Conservation (phyloP, 768 basidiomycete genomes). For the Leucosporidium creatinivorum region DNA sequence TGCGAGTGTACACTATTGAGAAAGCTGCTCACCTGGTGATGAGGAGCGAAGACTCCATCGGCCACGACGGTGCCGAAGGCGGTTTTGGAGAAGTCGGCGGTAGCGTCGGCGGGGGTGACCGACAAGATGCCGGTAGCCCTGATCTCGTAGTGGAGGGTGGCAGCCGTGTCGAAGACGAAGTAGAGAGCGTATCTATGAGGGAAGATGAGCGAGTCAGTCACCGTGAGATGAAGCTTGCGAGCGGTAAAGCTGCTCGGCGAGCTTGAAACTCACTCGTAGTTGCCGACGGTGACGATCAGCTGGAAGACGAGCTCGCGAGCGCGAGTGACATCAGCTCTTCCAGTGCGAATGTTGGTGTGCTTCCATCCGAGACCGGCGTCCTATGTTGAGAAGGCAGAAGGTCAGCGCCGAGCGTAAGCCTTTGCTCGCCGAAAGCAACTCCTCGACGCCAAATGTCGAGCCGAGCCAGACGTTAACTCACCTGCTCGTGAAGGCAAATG, state of each 20-base stretch:
- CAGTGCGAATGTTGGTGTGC: slow-evolving; percentile 40
- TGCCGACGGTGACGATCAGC: slow-evolving; percentile 39
- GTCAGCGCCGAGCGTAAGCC: no score
- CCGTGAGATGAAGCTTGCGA: slow-evolving; percentile 17
- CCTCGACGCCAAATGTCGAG: no score
- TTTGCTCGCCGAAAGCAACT: no score
- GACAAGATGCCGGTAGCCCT: slow-evolving; percentile 12
- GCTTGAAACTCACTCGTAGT: slow-evolving; percentile 35
- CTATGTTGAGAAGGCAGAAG: neutral
- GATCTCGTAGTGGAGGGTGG: slow-evolving; percentile 1
- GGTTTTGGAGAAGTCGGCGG: neutral
- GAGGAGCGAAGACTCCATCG: slow-evolving; percentile 9
- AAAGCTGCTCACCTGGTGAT: neutral
- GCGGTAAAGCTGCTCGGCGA: neutral
- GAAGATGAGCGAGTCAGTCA: neutral
- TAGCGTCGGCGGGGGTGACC: neutral
- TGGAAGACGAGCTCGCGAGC: slow-evolving; percentile 38
- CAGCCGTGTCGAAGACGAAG: slow-evolving; percentile 12
- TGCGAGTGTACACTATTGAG: no score
- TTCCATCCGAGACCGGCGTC: slow-evolving; percentile 40
- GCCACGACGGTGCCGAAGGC: slow-evolving; percentile 3
- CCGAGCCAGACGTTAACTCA: no score
- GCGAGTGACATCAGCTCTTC: slow-evolving; percentile 34
- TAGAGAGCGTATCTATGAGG: slow-evolving; percentile 14
- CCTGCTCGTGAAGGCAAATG: slow-evolving; percentile 38